Conservation (phyloP, 2,329 filamentous ascomycete species). For the Trichoderma koningii region DNA sequence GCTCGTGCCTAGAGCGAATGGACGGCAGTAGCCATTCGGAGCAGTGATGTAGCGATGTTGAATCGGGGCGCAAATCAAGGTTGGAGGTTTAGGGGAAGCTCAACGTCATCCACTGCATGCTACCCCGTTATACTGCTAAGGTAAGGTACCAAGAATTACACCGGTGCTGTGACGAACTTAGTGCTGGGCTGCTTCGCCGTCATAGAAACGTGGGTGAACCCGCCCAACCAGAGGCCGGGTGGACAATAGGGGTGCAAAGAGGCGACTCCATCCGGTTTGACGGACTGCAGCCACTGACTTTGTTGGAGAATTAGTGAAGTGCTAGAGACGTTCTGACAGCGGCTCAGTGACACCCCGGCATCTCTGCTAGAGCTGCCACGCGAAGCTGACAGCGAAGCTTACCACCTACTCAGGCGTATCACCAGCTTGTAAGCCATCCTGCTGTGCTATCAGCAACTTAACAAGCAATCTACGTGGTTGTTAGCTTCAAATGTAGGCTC, state of each 20-base stretch:
- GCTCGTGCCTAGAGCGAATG: constrained; percentile 18
- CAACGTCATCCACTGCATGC: constrained; percentile 23
- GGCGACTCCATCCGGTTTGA: background rate
- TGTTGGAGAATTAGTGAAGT: no score
- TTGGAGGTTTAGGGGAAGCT: background rate
- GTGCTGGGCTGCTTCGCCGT: background rate
- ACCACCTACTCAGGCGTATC: no score
- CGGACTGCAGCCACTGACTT: no score
- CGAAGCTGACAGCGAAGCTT: no score
- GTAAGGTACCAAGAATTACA: no score
- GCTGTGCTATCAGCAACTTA: no score
- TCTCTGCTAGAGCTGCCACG: no score
- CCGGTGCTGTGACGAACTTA: background rate
- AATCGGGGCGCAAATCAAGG: constrained; percentile 12
- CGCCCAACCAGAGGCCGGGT: background rate
- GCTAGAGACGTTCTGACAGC: background rate
- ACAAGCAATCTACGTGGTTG: no score
- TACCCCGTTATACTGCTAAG: no score
- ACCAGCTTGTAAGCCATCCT: no score
- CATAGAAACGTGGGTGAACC: constrained; percentile 1
- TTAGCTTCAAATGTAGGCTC: no score
- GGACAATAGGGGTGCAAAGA: background rate
- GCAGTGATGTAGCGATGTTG: constrained; percentile 8
- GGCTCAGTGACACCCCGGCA: background rate
- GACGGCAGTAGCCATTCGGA: constrained; percentile 8